Base-by-base conservation (phyloP, 2,329 filamentous ascomycete genomes). In the Neopestalotiopsis sp. region DNA sequence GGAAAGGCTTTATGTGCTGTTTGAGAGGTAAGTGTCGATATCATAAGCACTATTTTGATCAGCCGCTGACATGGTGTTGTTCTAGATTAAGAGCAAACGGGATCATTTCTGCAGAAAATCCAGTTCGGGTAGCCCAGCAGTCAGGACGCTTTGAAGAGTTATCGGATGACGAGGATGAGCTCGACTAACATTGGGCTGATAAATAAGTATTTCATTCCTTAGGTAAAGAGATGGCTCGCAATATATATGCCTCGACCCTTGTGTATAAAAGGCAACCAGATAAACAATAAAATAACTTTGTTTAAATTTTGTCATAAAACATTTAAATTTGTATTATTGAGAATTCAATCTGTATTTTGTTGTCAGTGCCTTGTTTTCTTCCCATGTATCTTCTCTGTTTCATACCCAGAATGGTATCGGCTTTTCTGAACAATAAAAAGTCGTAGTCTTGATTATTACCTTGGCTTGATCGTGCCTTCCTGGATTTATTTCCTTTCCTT, bases 1-100 rank as follows among this genome's bases (percentile, higher is more conserved):
- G 0, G 95, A 98, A 80, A 88, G 90, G 68, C 81, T 98, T 1
- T 98, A 97, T 81, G 94, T 97, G 13, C 83, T 98, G 3, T 98
- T 98, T 80, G 94, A 98, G 80, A 88, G 93, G 91, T 92, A 82
- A 71, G 82, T 72, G 49, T 14, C 13, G n/a, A 40, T n/a, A 20
- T 53, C 17, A 28, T 17, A 17, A 20, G 17, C 45, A 9, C n/a
- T 57, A 20, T 32, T 14, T 2, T 45, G 28, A 12, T 38, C 24
- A 24, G 14, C 4, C 20, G 42, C 17, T 40, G 9, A 61, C 20
- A 53, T 53, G 24, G 20, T 57, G 53, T 64, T 32, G 28, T 40
- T 12, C 14, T 42, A 79, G 77, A 62, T 67, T 80, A 53, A 73
- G 75, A 65, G 74, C 75, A 10, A 79, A 79, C 32, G 91, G 91